Base-by-base conservation (phyloP, 106 monocot species). In the Dendrobium officinale region DNA sequence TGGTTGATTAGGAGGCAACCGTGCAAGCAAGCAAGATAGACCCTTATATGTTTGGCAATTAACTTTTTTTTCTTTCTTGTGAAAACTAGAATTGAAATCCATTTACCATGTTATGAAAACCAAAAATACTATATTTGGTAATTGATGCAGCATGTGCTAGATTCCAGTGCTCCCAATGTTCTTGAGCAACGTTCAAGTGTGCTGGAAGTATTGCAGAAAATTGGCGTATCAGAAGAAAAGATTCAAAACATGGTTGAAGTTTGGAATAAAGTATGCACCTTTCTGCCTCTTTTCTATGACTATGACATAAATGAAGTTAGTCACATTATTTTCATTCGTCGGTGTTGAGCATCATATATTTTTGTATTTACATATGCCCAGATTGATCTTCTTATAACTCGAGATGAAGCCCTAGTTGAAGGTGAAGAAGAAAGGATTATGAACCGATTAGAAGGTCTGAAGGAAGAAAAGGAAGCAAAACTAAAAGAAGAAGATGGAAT, bases 221-320 rank as follows among this genome's bases (percentile, higher is more conserved):
- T 99, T 82, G 95, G 95, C 2, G 98, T 99, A 10, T 81, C 98
- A 27, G 82, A 93, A 61, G 92, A 95, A 67, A 99, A 99, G 83
- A 88, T 95, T 42, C 31, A 87, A 73, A 90, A 91, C 72, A 99
- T 95, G 95, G 87, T 99, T 82, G 95, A 99, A 99, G 98, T 99
- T 77, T 99, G 95, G 98, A 99, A 99, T 49, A 99, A 99, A 80
- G 98, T 95, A 86, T 7, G 10, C 1, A 29, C 70, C 29, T 77
- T 59, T 81, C 17, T 22, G 20, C 48, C n/a, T 64, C 22, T 8
- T 22, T 55, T 72, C 43, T 42, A 66, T 75, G 26, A 22, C 18
- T 77, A 67, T 72, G 19, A 72, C 59, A 66, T 66, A 19, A 19
- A 16, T 37, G 72, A 72, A 37, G 11, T 72, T 72, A 15, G 22